These are phyloP conservation scores for Apiospora marii DNA, from an alignment of 2,329 filamentous ascomycete genomes.

Conservation along the genomic window DNA sequence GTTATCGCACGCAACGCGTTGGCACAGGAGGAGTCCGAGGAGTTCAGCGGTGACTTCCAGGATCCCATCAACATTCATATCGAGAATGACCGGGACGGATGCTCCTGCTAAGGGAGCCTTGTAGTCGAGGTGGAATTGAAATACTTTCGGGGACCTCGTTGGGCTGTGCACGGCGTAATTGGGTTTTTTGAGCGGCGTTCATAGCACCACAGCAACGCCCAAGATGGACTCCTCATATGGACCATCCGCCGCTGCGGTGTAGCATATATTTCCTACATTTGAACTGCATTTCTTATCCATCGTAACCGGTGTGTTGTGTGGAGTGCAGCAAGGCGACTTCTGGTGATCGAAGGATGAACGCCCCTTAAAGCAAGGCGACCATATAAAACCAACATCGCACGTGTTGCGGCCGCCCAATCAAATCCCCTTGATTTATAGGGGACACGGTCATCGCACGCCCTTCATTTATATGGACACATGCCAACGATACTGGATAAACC, in stretches of 20 bases:
- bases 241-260: background rate
- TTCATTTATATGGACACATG: background rate
- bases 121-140: constrained; percentile 8
- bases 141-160: constrained; percentile 19
- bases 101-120: constrained; percentile 73
- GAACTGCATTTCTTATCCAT: constrained; percentile 1
- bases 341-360: background rate
- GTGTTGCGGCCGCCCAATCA: background rate
- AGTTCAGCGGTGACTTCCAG: constrained; percentile 96
- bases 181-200: constrained; percentile 4
- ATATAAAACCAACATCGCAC: background rate
- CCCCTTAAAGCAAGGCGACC: background rate
- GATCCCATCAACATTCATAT: constrained; percentile 99
- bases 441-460: background rate
- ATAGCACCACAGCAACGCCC: constrained; percentile 1
- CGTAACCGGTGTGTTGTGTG: background rate
- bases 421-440: background rate
- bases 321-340: background rate
- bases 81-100: constrained; percentile 91
- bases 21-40: constrained; percentile 95
- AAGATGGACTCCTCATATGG: constrained; percentile 5
- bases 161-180: constrained; percentile 15
- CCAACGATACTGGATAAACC: background rate
- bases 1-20: constrained; percentile 96
- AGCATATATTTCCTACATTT: constrained; percentile 17